Base-by-base conservation (phyloP, 352 stramenopile species). In the Hyaloperonospora brassicae region DNA sequence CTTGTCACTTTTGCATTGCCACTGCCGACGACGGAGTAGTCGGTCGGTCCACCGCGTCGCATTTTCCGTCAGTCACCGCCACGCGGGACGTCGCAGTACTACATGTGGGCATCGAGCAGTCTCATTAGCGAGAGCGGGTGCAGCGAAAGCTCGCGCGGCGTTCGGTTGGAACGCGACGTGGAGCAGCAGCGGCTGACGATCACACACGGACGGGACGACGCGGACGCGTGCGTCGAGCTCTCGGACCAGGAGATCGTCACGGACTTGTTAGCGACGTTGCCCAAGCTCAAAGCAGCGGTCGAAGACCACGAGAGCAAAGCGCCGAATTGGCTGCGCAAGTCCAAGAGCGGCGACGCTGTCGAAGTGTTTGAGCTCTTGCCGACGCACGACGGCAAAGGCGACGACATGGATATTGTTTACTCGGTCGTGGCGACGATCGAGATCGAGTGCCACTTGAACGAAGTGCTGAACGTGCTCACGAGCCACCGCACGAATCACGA, bases 391-490 rank as follows among this genome's bases (percentile, higher is more conserved):
- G 61, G 59, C 40, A 58, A 60, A 39, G 64, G 60, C 22, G 68
- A 73, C 51, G 74, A 81, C 41, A 68, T 79, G 60, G 70, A 86
- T 50, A 49, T 86, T 40, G 70, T 74, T 2, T 64, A 86, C 49
- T 73, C 72, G 0, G 43, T 84, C 13, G 53, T 84, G 27, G 68
- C 68, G 41, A 72, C 68, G 38, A 76, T 66, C 12, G 70, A 82
- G 50, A 68, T 86, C 9, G 54, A 67, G 9, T 84, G 72, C 47
- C 72, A 84, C 52, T 40, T 86, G n/a, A 84, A 84, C 40, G 76
- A 86, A 27, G 71, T 86, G 25, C 49, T 86, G 11, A 86, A 81
- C 21, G 71, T 84, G 7, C 61, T 87, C 2, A 72, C 68, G 4
- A 69, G 64, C n/a, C 70, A 65, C n/a, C 59, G 79, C 17, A 69